Percentiles rank a stretch among this genome's conserved stretches.
Conservation (phyloP, 768 basidiomycete genomes). For the Panus rudis region DNA sequence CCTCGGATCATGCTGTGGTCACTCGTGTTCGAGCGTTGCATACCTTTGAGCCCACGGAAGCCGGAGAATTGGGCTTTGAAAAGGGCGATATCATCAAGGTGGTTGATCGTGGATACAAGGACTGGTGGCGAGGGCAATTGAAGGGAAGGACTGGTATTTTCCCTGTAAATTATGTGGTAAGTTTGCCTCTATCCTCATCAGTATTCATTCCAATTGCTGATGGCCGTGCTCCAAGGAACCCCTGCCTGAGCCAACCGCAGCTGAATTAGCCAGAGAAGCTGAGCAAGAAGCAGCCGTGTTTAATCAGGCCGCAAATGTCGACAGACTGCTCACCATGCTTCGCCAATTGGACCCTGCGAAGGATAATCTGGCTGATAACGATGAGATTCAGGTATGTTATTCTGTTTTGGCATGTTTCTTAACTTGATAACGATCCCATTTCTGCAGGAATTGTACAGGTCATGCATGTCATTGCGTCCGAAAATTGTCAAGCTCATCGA, state of each 20-base stretch:
- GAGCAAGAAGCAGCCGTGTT: conserved; percentile 88
- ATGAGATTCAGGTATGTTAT: conserved; percentile 68
- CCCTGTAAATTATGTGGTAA: conserved; percentile 91
- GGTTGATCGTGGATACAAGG: conserved; percentile 87
- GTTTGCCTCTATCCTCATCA: conserved; percentile 21
- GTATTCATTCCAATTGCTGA: not conserved
- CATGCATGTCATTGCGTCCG: conserved; percentile 82
- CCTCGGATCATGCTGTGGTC: conserved; percentile 35
- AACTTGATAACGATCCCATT: conserved; percentile 6
- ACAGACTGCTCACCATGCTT: conserved; percentile 70
- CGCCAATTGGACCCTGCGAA: conserved; percentile 64
- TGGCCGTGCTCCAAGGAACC: conserved; percentile 47
- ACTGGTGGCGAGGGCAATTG: conserved; percentile 95
- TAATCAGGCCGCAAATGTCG: conserved; percentile 77
- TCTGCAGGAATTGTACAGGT: conserved; percentile 78
- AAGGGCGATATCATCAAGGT: conserved; percentile 94
- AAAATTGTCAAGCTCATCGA: conserved; percentile 96
- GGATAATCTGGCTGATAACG: conserved; percentile 84
- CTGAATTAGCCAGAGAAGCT: conserved; percentile 73
- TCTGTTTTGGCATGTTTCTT: conserved; percentile 2
- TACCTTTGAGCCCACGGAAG: conserved; percentile 79
- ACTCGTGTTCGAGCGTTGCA: conserved; percentile 87
- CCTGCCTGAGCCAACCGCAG: conserved; percentile 74
- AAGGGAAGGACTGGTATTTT: conserved; percentile 91
- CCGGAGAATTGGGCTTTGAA: conserved; percentile 86